Conservation (phyloP, 495 filamentous ascomycete species). For the Lophiostoma macrostomum region DNA sequence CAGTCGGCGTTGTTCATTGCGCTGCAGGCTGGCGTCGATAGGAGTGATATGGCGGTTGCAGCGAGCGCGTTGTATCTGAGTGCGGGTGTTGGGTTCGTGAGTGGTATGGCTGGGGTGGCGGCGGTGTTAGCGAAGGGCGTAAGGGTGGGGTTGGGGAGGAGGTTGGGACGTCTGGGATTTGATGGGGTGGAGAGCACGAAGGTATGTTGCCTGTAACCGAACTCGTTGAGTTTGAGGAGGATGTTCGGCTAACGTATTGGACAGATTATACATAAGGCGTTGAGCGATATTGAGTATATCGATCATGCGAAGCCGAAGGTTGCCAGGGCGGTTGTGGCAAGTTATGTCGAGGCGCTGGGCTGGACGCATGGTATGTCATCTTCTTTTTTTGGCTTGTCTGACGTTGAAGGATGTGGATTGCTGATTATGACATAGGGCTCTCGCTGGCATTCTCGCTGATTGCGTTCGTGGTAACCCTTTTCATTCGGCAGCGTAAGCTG, state of each 20-base stretch:
- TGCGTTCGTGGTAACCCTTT: no score
- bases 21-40: constrained; percentile 22
- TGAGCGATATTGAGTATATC: constrained; percentile 10
- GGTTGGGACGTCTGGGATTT: no score
- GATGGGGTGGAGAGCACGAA: no score
- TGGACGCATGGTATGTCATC: constrained; percentile 19
- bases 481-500: no score
- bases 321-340: not conserved
- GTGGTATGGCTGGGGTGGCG: constrained; percentile 16
- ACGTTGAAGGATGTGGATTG: no score
- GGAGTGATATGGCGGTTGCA: constrained; percentile 24
- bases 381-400: not conserved
- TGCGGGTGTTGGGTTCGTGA: constrained; percentile 14
- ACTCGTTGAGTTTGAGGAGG: constrained; percentile 3
- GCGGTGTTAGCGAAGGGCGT: constrained; percentile 4
- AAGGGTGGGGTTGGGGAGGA: no score
- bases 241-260: not conserved
- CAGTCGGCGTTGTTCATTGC: constrained; percentile 31
- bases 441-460: no score
- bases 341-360: constrained; percentile 16
- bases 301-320: constrained; percentile 10
- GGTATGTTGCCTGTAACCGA: no score
- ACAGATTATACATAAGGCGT: constrained; percentile 9
- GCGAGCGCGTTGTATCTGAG: constrained; percentile 20
- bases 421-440: no score